Conservation (phyloP, 345 rosid genomes). For the Aurinia saxatilis region DNA sequence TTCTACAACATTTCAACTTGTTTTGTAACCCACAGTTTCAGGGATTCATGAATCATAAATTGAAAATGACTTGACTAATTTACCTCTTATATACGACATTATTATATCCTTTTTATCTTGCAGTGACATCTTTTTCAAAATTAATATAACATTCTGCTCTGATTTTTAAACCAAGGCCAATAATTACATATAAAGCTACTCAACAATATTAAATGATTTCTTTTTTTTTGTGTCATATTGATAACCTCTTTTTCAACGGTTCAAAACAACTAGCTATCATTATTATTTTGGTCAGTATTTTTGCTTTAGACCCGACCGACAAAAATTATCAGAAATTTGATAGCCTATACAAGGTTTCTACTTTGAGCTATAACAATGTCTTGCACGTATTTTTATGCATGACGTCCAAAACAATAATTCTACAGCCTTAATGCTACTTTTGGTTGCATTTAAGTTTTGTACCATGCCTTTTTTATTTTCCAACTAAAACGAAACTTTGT, state of each 20-base stretch:
- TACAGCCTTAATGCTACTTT: neutral
- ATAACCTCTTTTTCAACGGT: neutral
- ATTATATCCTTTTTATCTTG: neutral
- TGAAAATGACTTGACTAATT: neutral
- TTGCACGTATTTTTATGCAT: slow-evolving; percentile 15
- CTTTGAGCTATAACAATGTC: slow-evolving; percentile 15
- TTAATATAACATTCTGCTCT: too few species aligned
- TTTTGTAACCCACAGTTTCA: slow-evolving; percentile 10
- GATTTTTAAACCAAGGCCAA: neutral
- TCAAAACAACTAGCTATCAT: slow-evolving; percentile 9
- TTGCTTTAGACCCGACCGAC: slow-evolving; percentile 13
- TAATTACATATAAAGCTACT: neutral
- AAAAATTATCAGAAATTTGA: neutral
- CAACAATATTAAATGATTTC: neutral
- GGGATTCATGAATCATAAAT: neutral
- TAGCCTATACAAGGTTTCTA: slow-evolving; percentile 20
- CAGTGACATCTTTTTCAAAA: too few species aligned
- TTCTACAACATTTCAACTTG: slow-evolving; percentile 1
- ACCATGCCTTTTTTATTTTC: neutral
- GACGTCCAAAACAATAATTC: neutral
- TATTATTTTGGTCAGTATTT: neutral
- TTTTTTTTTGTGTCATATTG: neutral
- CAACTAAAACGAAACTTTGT: neutral
- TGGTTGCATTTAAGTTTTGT: neutral
- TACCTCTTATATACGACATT: neutral